phyloP scores from a whole-genome alignment of 306 rosid species.

The Glycine soja region DNA sequence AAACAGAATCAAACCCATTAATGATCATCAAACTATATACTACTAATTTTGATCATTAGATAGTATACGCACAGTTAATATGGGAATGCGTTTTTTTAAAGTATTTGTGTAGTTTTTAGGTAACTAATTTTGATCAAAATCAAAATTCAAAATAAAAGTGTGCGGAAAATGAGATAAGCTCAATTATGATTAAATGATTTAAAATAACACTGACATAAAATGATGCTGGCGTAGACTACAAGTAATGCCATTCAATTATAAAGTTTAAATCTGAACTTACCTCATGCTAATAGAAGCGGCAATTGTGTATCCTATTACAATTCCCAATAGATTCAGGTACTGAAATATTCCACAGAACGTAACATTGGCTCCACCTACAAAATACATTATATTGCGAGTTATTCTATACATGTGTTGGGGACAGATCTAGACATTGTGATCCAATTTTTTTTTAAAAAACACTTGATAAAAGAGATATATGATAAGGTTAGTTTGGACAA shows the following conservation, averaged over 20 bases:
- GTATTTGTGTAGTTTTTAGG: too few relatives aligned
- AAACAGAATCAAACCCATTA: constrained; percentile 15
- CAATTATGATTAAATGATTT: neutral
- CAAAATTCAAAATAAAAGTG: constrained; percentile 3
- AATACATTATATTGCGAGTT: constrained; percentile 14
- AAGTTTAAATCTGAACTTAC: constrained; percentile 47
- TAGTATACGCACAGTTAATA: too few relatives aligned
- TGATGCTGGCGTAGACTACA: neutral
- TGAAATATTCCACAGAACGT: constrained; percentile 58
- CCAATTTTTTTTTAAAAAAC: too few relatives aligned
- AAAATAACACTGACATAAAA: neutral
- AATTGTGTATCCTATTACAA: constrained; percentile 67
- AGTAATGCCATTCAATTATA: neutral
- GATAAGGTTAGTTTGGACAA: too few relatives aligned
- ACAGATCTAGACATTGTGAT: neutral
- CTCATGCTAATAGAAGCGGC: constrained; percentile 70
- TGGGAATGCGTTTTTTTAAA: constrained; percentile 15
- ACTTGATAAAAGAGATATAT: too few relatives aligned
- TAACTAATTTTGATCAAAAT: too few relatives aligned
- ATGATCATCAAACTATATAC: neutral
- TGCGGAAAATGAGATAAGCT: neutral
- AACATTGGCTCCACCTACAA: constrained; percentile 59
- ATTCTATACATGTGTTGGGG: neutral
- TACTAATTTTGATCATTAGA: neutral
- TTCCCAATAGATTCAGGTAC: constrained; percentile 61